These are phyloP conservation scores for Colletotrichum lentis DNA, from an alignment of 2,329 filamentous ascomycete genomes.

Conservation along the genomic window DNA sequence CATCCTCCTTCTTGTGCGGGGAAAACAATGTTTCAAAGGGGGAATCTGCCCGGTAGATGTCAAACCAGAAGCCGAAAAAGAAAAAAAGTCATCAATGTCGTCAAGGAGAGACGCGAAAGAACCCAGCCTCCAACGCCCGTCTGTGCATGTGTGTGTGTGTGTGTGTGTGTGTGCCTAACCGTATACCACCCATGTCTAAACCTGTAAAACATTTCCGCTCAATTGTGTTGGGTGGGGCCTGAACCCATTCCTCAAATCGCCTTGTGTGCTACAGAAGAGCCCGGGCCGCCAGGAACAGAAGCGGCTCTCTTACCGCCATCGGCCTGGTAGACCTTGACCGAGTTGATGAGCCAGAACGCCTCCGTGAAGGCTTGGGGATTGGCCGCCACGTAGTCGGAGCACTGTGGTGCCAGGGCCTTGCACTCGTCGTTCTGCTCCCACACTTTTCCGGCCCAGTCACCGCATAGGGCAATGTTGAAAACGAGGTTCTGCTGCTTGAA, in stretches of 20 bases:
- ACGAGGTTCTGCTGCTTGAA: slow-evolving; percentile 80
- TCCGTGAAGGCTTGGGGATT: slow-evolving; percentile 76
- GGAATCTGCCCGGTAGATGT: slow-evolving; percentile 28
- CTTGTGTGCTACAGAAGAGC: neutral
- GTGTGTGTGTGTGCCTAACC: slow-evolving; percentile 1
- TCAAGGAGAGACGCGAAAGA: slow-evolving; percentile 5
- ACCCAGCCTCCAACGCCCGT: slow-evolving; percentile 28
- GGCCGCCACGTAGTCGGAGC: slow-evolving; percentile 74
- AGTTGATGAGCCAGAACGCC: slow-evolving; percentile 81
- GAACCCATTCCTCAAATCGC: neutral
- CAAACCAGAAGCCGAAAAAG: slow-evolving; percentile 2
- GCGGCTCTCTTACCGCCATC: slow-evolving; percentile 6
- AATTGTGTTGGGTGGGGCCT: neutral
- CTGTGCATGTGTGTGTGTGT: neutral
- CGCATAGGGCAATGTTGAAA: slow-evolving; percentile 86
- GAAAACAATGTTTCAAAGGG: neutral
- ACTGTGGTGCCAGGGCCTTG: slow-evolving; percentile 67
- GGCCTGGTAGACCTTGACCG: slow-evolving; percentile 68
- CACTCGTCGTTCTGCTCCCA: slow-evolving; percentile 70
- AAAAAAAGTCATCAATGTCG: slow-evolving; percentile 19
- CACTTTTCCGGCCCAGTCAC: slow-evolving; percentile 80
- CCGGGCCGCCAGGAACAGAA: neutral
- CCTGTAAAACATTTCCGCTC: slow-evolving; percentile 1
- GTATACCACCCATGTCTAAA: slow-evolving; percentile 13
- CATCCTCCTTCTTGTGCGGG: neutral